Conservation (phyloP, 371 early-diverging fungal species). For the Rhizopus stolonifer region DNA sequence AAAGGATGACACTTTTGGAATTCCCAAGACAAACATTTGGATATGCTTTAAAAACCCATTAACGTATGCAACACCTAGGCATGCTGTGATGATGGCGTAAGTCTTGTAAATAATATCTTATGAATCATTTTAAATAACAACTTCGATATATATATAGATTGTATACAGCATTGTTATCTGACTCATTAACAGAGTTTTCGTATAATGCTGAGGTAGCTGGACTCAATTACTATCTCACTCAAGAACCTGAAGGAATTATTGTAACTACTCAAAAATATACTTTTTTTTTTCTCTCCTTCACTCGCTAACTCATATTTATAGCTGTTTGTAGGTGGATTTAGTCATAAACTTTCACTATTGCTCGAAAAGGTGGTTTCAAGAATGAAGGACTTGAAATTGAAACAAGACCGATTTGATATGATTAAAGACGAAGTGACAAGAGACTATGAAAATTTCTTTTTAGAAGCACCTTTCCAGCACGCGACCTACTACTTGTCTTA, state of each 20-base stretch:
- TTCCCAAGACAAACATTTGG: conserved; percentile 69
- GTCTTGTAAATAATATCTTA: neutral
- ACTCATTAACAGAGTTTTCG: conserved; percentile 76
- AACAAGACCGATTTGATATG: conserved; percentile 69
- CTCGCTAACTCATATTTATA: too few species aligned
- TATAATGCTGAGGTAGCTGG: conserved; percentile 91
- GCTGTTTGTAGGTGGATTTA: conserved; percentile 76
- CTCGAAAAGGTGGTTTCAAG: conserved; percentile 67
- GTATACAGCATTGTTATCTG: conserved; percentile 71
- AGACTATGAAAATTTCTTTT: conserved; percentile 63
- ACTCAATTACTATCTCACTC: conserved; percentile 67
- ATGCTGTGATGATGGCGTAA: conserved; percentile 41
- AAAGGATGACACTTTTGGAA: conserved; percentile 86
- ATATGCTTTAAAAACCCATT: conserved; percentile 56
- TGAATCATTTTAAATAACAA: neutral
- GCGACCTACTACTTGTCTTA: conserved; percentile 70
- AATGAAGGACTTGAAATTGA: conserved; percentile 62
- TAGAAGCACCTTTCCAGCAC: conserved; percentile 77
- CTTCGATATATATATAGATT: conserved; percentile 33
- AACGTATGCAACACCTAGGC: conserved; percentile 54
- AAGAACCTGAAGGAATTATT: conserved; percentile 57
- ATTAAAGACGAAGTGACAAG: conserved; percentile 69
- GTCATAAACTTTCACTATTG: conserved; percentile 76
- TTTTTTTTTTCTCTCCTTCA: too few species aligned
- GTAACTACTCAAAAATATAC: conserved; percentile 15